Evolutionary conservation across 2,329 filamentous ascomycete genomes (phyloP), one percentile per base, ranked within the genome.

Genomic region (Reticulascus tulasneorum): DNA sequence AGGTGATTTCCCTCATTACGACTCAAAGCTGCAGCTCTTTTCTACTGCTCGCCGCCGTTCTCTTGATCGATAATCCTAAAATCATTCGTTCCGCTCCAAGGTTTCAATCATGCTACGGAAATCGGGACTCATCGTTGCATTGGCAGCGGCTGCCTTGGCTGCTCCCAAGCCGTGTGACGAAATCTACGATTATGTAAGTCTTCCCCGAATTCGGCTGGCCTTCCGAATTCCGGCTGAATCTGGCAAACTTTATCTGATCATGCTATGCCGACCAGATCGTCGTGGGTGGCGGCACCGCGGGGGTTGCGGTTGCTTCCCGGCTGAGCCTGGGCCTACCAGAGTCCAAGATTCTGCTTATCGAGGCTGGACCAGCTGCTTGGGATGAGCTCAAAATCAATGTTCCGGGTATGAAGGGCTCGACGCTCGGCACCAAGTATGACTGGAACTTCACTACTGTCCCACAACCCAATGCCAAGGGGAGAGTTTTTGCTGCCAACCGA

Each of bases 371-470:
- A 8, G 38, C 42, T 4, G 48, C 40, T 2, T 43, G 37, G n/a
- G 47, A 50, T 11, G 48, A 52, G 34, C 40, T 42, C 11, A 44
- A 35, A 6, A 55, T 56, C 41, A 54, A 53, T 27, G 44, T 56
- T 13, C 53, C 52, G 1, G 53, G 48, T 18, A 45, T 52, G 44
- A 47, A 47, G 22, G 52, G 51, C 6, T 44, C 48, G 12, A 48
- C 50, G 10, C 23, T 51, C 15, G 47, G 42, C 11, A 46, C 39
- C 9, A 37, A 38, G 4, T 55, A 53, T 23, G 55, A 69, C 48
- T 63, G 65, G 50, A 60, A 59, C 32, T 63, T 69, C 47, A 56
- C 60, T 9, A 64, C 66, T 0, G 51, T 54, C 7, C 53, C 63
- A 3, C 66, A 69, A 33, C 38, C 53, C 2, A 42, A 52, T 15